phyloP scores from a whole-genome alignment of 2,329 filamentous ascomycete species.

The Curvularia eragrostidis region DNA sequence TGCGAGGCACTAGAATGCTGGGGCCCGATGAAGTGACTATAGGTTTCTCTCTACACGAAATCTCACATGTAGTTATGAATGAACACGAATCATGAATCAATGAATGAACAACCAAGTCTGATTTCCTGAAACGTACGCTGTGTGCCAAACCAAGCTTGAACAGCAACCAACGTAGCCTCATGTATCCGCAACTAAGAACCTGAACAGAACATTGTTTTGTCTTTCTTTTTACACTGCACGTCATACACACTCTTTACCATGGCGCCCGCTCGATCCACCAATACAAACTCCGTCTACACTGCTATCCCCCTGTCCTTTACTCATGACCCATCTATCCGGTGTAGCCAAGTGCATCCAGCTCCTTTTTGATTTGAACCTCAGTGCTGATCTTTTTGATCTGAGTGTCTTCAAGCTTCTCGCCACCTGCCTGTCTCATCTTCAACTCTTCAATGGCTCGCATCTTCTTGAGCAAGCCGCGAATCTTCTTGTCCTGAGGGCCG shows the following conservation, averaged over 20 bases:
- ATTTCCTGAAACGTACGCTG: background rate
- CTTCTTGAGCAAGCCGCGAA: constrained; percentile 93
- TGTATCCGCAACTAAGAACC: background rate
- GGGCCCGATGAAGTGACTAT: background rate
- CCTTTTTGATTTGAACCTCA: constrained; percentile 81
- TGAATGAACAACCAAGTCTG: background rate
- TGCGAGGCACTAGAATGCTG: constrained; percentile 23
- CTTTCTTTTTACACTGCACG: background rate
- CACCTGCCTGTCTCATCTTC: constrained; percentile 92
- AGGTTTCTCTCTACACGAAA: background rate
- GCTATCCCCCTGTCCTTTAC: background rate
- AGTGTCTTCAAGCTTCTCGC: constrained; percentile 97
- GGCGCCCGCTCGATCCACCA: background rate
- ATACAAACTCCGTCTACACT: background rate
- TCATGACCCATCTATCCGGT: constrained; percentile 23
- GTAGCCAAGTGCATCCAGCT: constrained; percentile 70
- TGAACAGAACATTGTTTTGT: background rate
- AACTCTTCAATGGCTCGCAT: constrained; percentile 96
- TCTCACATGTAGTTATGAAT: background rate
- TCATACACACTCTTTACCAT: background rate
- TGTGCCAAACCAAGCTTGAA: background rate
- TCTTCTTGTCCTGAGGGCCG: constrained; percentile 88
- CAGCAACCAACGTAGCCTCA: background rate
- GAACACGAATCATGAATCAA: background rate
- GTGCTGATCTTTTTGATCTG: constrained; percentile 98